These are phyloP conservation scores for Hanseniaspora meyeri DNA, from an alignment of 805 yeast species.

Conservation along the genomic window DNA sequence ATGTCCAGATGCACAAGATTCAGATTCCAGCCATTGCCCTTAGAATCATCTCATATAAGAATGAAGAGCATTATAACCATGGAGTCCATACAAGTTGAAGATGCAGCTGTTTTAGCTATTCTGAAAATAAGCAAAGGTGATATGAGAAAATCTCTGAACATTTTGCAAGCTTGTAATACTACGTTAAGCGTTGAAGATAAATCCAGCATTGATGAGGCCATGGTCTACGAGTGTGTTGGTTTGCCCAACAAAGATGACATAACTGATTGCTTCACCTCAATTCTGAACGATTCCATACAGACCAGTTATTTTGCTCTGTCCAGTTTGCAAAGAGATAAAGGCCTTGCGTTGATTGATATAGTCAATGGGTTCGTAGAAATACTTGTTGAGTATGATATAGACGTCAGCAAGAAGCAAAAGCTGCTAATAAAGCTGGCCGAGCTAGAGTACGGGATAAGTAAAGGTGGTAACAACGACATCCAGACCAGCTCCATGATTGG, in stretches of 20 bases:
- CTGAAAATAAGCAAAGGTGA: constrained; percentile 77
- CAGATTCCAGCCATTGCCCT: constrained; percentile 72
- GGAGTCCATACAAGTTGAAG: constrained; percentile 49
- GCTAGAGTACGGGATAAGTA: constrained; percentile 79
- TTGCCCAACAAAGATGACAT: constrained; percentile 86
- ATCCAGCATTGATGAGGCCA: constrained; percentile 43
- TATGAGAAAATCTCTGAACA: constrained; percentile 90
- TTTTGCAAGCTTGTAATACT: constrained; percentile 85
- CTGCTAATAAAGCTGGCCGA: constrained; percentile 67
- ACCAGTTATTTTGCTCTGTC: constrained; percentile 56
- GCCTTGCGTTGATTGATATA: constrained; percentile 80
- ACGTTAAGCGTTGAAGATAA: constrained; percentile 35
- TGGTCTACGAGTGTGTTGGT: constrained; percentile 90
- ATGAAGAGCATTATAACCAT: constrained; percentile 53
- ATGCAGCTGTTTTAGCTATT: constrained; percentile 53
- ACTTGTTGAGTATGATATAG: constrained; percentile 54
- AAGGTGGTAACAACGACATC: constrained; percentile 84
- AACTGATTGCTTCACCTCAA: constrained; percentile 59
- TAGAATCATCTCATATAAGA: constrained; percentile 55
- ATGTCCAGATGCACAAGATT: constrained; percentile 90
- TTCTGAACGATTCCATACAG: constrained; percentile 80
- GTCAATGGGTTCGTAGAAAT: constrained; percentile 64
- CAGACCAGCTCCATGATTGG: constrained; percentile 87
- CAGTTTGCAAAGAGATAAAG: constrained; percentile 57
- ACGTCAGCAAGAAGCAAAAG: constrained; percentile 40